phyloP scores from a whole-genome alignment of 2,329 filamentous ascomycete species.

The Fusarium protoensiforme region DNA sequence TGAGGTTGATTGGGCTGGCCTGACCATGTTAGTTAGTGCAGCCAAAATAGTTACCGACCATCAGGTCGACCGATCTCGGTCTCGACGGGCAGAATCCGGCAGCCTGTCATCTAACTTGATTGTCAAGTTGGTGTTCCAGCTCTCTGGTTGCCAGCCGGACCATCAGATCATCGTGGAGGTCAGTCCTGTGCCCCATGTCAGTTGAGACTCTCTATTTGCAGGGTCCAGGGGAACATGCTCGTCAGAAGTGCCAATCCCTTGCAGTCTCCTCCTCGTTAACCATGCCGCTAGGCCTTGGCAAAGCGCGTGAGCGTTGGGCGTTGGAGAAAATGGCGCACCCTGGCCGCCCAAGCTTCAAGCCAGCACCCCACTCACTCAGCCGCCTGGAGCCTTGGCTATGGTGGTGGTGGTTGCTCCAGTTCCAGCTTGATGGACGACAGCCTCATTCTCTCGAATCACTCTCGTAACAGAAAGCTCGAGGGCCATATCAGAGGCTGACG shows the following conservation, averaged over 20 bases:
- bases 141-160: neutral
- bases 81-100: neutral
- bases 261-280: slow-evolving; percentile 3
- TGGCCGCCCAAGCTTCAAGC: slow-evolving; percentile 2
- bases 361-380: slow-evolving; percentile 4
- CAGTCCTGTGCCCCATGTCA: neutral
- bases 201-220: slow-evolving; percentile 2
- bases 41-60: neutral
- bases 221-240: slow-evolving; percentile 9
- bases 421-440: slow-evolving; percentile 6
- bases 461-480: neutral
- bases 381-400: neutral
- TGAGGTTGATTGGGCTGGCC: neutral
- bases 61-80: neutral
- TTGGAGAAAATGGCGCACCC: slow-evolving; percentile 30
- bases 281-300: slow-evolving; percentile 12
- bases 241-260: neutral
- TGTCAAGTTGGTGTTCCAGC: neutral
- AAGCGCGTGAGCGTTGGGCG: slow-evolving; percentile 9
- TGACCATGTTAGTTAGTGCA: slow-evolving; percentile 7
- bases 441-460: neutral
- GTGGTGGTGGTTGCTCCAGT: neutral
- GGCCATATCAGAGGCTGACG: neutral
- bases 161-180: neutral
- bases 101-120: slow-evolving; percentile 2